Evolutionary conservation across 768 basidiomycete species (phyloP), one percentile per base, ranked within the genome.

Genomic region (Tricholoma terreum): DNA sequence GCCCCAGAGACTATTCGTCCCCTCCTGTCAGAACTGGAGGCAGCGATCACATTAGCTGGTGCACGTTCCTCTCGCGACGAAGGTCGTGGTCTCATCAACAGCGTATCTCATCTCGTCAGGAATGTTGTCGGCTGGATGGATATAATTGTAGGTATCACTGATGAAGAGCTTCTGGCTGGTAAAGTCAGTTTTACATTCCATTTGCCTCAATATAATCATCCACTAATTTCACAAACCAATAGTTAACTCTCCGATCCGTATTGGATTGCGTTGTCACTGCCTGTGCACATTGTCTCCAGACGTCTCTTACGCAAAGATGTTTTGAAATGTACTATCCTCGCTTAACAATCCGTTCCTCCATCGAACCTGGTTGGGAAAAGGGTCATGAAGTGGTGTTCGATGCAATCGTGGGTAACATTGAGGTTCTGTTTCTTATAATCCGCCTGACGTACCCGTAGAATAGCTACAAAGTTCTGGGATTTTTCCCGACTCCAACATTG

Each of bases 291-390:
- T 76, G 67, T 36, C 73, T 84, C 17, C 71, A 77, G 31, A 71
- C 75, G 2, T 74, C 66, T 9, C 67, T 84, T 3, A 79, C 84
- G 1, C 74, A 79, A 55, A 70, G 80, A 51, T 72, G 75, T 6
- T 80, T 84, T 43, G 75, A 78, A 61, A 30, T 54, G 8, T 65
- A 70, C 50, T 83, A 77, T 60, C 80, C 85, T 7, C 75, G 79
- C 14, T 69, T 80, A 27, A 74, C 76, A 1, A 54, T 76, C 21
- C 65, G 67, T 42, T 72, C 77, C 3, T 60, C 67, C 14, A 56
- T 69, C 12, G 54, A 63, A 42, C 54, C 67, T 11, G 72, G 63
- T 0, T 81, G 77, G 76, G 65, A 79, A 63, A 69, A 64, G 1
- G 83, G 78, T 10, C 73, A 77, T 45, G 59, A 64, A 24, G 71